Conservation (phyloP, 2,329 filamentous ascomycete genomes). For the Mycosphaerella sp. region DNA sequence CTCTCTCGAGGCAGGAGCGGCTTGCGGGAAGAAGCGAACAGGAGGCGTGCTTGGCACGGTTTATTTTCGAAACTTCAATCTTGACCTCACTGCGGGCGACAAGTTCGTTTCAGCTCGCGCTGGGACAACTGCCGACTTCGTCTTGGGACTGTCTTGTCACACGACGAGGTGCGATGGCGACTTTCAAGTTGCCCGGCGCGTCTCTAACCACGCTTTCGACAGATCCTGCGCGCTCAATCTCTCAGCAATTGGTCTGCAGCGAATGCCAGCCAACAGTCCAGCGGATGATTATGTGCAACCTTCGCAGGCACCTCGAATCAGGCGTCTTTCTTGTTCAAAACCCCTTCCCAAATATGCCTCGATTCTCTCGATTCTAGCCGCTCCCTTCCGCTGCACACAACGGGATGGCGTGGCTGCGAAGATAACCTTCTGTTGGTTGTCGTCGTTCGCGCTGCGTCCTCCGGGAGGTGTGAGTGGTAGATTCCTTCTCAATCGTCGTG, state of each 20-base stretch:
- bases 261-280: not conserved
- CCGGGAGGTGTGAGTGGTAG: not conserved
- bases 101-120: conserved; percentile 8
- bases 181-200: too few species aligned
- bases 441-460: not conserved
- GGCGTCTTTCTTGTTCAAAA: not conserved
- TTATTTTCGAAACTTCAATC: not conserved
- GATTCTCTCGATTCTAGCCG: not conserved
- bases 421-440: not conserved
- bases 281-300: not conserved
- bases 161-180: not conserved
- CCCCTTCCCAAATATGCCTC: not conserved
- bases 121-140: not conserved
- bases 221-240: not conserved
- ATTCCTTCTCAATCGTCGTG: not conserved
- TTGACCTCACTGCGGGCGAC: not conserved
- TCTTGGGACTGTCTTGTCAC: not conserved
- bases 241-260: not conserved
- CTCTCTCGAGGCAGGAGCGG: not conserved
- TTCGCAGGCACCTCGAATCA: not conserved
- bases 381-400: not conserved
- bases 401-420: not conserved
- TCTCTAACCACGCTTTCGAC: not conserved
- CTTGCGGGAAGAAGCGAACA: not conserved
- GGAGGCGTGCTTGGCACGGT: not conserved